Conservation (phyloP, 2,329 filamentous ascomycete species). For the Plenodomus lindquistii region DNA sequence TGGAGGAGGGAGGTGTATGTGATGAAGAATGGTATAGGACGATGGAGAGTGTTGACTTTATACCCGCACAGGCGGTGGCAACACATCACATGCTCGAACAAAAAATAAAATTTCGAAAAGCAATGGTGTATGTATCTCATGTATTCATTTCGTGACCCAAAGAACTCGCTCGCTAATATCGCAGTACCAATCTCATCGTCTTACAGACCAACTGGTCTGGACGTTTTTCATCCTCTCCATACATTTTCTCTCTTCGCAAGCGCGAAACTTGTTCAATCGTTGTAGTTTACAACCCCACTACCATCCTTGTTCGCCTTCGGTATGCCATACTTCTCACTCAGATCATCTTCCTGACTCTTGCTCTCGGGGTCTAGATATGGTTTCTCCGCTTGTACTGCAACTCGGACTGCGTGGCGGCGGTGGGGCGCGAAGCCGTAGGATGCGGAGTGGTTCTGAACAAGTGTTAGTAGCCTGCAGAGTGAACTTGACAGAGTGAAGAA, state of each 20-base stretch:
- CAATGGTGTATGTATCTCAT: too few relatives aligned
- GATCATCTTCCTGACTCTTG: slow-evolving; percentile 59
- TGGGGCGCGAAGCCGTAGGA: slow-evolving; percentile 62
- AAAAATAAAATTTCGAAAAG: too few relatives aligned
- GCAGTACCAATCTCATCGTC: background rate
- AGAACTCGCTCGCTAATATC: background rate
- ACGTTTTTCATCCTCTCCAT: background rate
- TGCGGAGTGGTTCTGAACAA: slow-evolving; percentile 56
- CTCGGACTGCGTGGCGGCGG: slow-evolving; percentile 58
- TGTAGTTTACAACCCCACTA: slow-evolving; percentile 60
- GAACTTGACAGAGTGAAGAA: background rate
- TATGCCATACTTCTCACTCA: slow-evolving; percentile 52
- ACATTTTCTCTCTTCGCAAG: slow-evolving; percentile 16
- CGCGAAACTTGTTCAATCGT: slow-evolving; percentile 46
- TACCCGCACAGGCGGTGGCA: too few relatives aligned
- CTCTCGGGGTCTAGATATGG: slow-evolving; percentile 51
- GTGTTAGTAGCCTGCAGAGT: slow-evolving; percentile 4
- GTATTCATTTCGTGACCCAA: background rate
- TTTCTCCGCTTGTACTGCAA: slow-evolving; percentile 52
- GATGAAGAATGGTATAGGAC: too few relatives aligned
- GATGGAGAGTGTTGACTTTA: too few relatives aligned
- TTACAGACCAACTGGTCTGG: background rate
- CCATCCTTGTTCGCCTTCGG: slow-evolving; percentile 61
- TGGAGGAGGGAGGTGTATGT: too few relatives aligned
- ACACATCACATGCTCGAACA: too few relatives aligned